Percentiles rank a stretch among this genome's conserved stretches.
These are phyloP conservation scores for Plasmodium blacklocki DNA, from an alignment of 169 alveolate species.

Conservation along the genomic window DNA sequence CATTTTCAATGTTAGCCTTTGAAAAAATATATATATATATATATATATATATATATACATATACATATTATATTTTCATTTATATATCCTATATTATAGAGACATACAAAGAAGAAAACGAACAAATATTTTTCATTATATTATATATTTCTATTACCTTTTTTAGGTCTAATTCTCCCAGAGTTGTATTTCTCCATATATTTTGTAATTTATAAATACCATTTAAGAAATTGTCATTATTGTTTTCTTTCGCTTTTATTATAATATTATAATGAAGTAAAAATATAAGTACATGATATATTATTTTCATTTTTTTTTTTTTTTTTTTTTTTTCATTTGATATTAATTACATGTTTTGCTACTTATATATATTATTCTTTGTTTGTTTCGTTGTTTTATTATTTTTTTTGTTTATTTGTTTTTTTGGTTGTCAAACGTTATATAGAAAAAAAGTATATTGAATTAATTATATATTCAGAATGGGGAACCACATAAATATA, in stretches of 20 bases:
- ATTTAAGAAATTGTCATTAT: not conserved
- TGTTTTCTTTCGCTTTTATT: slow-evolving; percentile 16
- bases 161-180: slow-evolving; percentile 9
- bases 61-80: slow-evolving; percentile 1
- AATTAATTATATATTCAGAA: too few relatives aligned
- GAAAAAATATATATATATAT: slow-evolving; percentile 7
- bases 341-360: not conserved
- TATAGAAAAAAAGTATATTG: too few relatives aligned
- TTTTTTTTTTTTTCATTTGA: slow-evolving; percentile 3
- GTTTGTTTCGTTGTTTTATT: too few relatives aligned
- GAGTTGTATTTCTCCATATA: slow-evolving; percentile 1
- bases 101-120: too few relatives aligned
- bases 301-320: slow-evolving; percentile 35
- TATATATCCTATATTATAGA: not conserved
- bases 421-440: too few relatives aligned
- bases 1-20: not conserved
- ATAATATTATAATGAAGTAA: slow-evolving; percentile 25
- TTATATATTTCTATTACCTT: slow-evolving; percentile 6
- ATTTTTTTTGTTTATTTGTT: too few relatives aligned
- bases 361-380: not conserved
- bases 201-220: slow-evolving; percentile 10
- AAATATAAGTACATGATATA: slow-evolving; percentile 23
- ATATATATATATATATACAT: not conserved
- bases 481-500: too few relatives aligned
- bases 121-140: too few relatives aligned